Conservation (phyloP, 2,329 filamentous ascomycete genomes). For the Botrytis porri region DNA sequence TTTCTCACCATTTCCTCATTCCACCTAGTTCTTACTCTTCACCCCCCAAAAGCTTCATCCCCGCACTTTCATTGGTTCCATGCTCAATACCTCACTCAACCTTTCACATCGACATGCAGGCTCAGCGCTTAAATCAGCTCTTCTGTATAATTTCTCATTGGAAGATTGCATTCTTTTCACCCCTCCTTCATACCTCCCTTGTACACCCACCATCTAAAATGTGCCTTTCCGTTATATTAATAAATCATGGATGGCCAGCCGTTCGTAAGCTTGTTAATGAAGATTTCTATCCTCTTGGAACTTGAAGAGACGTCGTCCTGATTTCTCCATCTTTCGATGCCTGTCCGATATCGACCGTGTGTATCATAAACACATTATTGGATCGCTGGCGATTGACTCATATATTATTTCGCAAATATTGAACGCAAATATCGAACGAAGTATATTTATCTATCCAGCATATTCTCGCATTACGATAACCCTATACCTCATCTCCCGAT, state of each 20-base stretch:
- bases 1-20: background rate
- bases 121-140: conserved; percentile 7
- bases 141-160: background rate
- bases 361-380: background rate
- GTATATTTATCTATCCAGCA: background rate
- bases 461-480: background rate
- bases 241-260: conserved; percentile 10
- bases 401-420: background rate
- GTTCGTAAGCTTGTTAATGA: background rate
- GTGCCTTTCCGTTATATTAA: conserved; percentile 16
- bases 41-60: background rate
- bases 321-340: background rate
- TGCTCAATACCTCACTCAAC: background rate
- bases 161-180: background rate
- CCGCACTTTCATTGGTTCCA: conserved; percentile 9
- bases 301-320: background rate
- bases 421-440: background rate
- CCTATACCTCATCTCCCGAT: background rate
- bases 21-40: background rate
- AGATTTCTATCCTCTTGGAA: background rate
- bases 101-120: conserved; percentile 7
- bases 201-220: background rate
- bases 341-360: background rate
- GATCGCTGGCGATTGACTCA: conserved; percentile 19
- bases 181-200: conserved; percentile 1